These are phyloP conservation scores for Talaromyces sp. DNA, from an alignment of 2,329 filamentous ascomycete genomes.

Conservation along the genomic window DNA sequence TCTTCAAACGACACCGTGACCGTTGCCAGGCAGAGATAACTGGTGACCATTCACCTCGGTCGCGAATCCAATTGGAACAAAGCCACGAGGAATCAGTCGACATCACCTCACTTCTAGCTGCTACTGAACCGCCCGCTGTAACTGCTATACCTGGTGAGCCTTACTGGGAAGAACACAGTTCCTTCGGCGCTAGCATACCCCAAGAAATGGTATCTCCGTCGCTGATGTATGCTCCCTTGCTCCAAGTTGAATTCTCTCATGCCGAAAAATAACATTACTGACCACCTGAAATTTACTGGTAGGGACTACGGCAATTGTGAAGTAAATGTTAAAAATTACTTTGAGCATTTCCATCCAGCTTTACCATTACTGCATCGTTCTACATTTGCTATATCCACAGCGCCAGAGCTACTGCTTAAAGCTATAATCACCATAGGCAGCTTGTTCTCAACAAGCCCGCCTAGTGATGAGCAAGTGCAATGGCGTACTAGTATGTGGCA, in stretches of 20 bases:
- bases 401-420: slow-evolving; percentile 12
- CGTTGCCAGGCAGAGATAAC: slow-evolving; percentile 6
- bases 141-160: not conserved
- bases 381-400: slow-evolving; percentile 11
- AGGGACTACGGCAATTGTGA: not conserved
- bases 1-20: slow-evolving; percentile 11
- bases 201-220: not conserved
- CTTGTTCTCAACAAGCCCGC: slow-evolving; percentile 4
- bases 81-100: not conserved
- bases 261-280: not conserved
- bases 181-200: not conserved
- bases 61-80: slow-evolving; percentile 1
- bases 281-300: not conserved
- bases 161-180: not conserved
- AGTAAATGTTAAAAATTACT: slow-evolving; percentile 11
- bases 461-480: slow-evolving; percentile 2
- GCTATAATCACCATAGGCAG: slow-evolving; percentile 12
- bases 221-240: not conserved
- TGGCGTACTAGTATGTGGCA: slow-evolving; percentile 14
- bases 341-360: slow-evolving; percentile 17
- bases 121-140: not conserved
- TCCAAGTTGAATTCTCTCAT: not conserved
- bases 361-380: slow-evolving; percentile 15
- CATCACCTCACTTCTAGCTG: not conserved
- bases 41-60: not conserved